Percentiles rank a stretch among this genome's conserved stretches.
These are phyloP conservation scores for Mucor saturninus DNA, from an alignment of 371 early-diverging fungal genomes.

Conservation along the genomic window DNA sequence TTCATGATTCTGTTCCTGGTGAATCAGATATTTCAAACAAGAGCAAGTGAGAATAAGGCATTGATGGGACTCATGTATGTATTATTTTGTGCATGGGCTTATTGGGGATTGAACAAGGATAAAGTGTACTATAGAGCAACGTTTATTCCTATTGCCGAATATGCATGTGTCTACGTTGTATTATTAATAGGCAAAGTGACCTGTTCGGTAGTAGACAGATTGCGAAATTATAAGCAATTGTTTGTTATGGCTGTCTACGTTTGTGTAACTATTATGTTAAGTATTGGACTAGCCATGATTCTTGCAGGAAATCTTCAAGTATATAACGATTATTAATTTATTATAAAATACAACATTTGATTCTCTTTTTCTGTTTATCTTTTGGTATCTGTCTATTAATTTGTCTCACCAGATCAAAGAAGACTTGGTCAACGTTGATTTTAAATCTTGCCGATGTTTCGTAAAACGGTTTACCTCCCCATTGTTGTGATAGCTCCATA, in stretches of 20 bases:
- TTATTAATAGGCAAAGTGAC: constrained; percentile 27
- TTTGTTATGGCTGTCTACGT: constrained; percentile 14
- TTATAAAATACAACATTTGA: constrained; percentile 46
- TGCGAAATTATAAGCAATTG: constrained; percentile 1
- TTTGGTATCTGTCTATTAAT: constrained; percentile 59
- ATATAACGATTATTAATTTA: constrained; percentile 42
- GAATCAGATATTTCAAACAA: constrained; percentile 42
- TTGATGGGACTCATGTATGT: constrained; percentile 18
- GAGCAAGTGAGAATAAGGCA: constrained; percentile 18
- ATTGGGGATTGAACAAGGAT: constrained; percentile 35
- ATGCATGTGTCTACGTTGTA: constrained; percentile 28
- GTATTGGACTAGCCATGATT: constrained; percentile 33
- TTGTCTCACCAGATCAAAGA: constrained; percentile 65
- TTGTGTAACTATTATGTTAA: constrained; percentile 15
- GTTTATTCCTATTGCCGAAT: constrained; percentile 49
- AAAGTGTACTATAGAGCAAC: constrained; percentile 39
- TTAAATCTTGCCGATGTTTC: constrained; percentile 88
- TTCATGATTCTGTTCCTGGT: constrained; percentile 41
- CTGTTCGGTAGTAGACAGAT: constrained; percentile 1
- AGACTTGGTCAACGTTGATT: constrained; percentile 83
- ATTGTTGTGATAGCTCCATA: constrained; percentile 62
- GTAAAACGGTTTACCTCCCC: constrained; percentile 78
- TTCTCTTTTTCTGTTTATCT: constrained; percentile 43
- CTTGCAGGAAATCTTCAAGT: constrained; percentile 39
- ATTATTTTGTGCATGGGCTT: constrained; percentile 23